These are phyloP conservation scores for Parathielavia hyrcaniae DNA, from an alignment of 495 filamentous ascomycete genomes.

Conservation along the genomic window DNA sequence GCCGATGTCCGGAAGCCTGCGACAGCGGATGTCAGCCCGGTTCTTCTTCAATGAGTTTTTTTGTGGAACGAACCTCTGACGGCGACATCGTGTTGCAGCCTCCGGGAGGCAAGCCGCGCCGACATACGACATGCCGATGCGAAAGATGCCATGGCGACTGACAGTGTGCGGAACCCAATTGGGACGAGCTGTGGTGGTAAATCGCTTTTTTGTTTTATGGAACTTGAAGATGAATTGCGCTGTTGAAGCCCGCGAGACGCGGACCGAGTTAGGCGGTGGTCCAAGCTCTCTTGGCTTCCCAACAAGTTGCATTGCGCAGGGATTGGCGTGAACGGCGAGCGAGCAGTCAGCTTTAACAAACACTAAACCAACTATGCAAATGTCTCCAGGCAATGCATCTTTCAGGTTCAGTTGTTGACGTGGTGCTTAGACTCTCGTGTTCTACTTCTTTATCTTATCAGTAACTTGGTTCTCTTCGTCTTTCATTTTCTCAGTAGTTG, in stretches of 20 bases:
- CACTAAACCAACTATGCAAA: neutral
- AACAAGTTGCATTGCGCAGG: constrained; percentile 4
- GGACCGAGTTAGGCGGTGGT: constrained; percentile 10
- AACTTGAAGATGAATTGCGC: constrained; percentile 8
- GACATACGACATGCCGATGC: constrained; percentile 46
- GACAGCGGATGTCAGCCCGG: constrained; percentile 2
- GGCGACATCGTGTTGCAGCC: constrained; percentile 45
- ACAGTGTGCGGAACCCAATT: constrained; percentile 11
- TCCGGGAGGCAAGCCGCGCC: constrained; percentile 42
- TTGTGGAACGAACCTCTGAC: constrained; percentile 41
- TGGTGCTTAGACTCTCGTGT: too few species aligned
- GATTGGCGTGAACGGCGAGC: neutral
- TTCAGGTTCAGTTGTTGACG: too few species aligned
- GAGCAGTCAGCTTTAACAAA: too few species aligned
- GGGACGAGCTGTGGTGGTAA: constrained; percentile 12
- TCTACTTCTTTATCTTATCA: too few species aligned
- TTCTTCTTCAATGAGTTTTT: neutral
- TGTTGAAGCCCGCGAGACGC: constrained; percentile 3
- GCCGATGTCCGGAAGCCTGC: constrained; percentile 58
- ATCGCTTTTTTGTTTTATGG: constrained; percentile 12
- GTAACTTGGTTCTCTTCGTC: too few species aligned
- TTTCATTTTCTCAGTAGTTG: too few species aligned
- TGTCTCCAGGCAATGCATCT: too few species aligned
- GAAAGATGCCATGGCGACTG: constrained; percentile 46
- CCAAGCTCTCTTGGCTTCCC: constrained; percentile 7